A percentile compares a stretch with the other conserved stretches of the same genome.
These are phyloP conservation scores for Thielaviopsis euricoi DNA, from an alignment of 2,329 filamentous ascomycete genomes.

Conservation along the genomic window DNA sequence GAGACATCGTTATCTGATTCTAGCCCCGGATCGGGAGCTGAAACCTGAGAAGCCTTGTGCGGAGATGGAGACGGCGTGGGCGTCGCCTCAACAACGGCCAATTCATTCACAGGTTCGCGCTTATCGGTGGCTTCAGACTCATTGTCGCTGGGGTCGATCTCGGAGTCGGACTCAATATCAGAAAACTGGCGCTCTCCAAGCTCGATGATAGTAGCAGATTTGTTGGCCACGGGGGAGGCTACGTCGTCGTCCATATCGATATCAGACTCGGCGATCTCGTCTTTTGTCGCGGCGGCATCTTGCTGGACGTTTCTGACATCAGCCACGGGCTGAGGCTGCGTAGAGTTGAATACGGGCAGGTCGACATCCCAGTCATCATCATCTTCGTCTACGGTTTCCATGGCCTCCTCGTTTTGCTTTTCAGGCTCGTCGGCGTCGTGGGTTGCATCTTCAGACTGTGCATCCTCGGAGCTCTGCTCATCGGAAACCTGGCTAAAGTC, in stretches of 20 bases:
- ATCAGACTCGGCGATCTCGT: neutral
- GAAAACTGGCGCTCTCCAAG: neutral
- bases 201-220: neutral
- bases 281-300: neutral
- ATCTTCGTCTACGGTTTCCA: neutral
- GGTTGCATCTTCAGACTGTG: neutral
- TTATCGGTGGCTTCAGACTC: neutral
- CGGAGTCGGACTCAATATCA: neutral
- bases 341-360: constrained; percentile 9
- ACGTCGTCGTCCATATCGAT: neutral
- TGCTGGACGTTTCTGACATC: constrained; percentile 3
- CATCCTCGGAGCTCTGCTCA: neutral
- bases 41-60: neutral
- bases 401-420: neutral
- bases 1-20: neutral
- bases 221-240: neutral
- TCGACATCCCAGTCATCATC: constrained; percentile 10
- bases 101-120: neutral
- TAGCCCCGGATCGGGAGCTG: neutral
- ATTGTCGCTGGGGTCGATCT: neutral
- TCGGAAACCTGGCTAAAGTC: neutral
- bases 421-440: neutral
- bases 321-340: constrained; percentile 1
- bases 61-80: neutral
- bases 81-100: neutral